phyloP scores from a whole-genome alignment of 257 asterid species.

The Ilex asprella region DNA sequence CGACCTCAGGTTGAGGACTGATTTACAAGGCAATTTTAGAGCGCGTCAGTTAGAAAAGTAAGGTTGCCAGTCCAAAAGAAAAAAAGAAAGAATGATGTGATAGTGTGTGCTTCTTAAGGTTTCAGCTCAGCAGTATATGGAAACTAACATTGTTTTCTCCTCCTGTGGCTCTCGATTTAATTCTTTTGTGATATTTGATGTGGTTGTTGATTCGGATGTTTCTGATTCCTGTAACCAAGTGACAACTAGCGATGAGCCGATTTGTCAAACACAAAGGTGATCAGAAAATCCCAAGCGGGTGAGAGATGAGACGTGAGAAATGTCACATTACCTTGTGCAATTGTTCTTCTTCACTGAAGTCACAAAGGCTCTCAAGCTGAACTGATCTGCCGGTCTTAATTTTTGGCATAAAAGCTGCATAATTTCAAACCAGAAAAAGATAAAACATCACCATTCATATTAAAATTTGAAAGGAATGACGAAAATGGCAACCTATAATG shows the following conservation, averaged over 20 bases:
- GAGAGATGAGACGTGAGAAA: not conserved
- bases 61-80: not conserved
- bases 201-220: constrained; percentile 16
- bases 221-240: constrained; percentile 28
- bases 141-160: constrained; percentile 29
- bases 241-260: not conserved
- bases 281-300: not conserved
- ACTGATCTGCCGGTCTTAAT: constrained; percentile 60
- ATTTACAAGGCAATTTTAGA: not conserved
- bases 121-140: not conserved
- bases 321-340: constrained; percentile 33
- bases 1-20: constrained; percentile 21
- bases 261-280: not conserved
- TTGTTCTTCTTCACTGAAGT: constrained; percentile 50
- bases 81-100: not conserved
- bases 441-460: not conserved
- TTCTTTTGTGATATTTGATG: constrained; percentile 29
- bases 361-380: constrained; percentile 53
- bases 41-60: not conserved
- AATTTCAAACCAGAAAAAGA: constrained; percentile 6
- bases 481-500: constrained; percentile 9
- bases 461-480: not conserved
- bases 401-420: constrained; percentile 79
- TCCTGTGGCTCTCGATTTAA: constrained; percentile 20
- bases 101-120: not conserved